Evolutionary conservation across 345 rosid species (phyloP).

Genomic region (Euphorbia pulcherrima): DNA sequence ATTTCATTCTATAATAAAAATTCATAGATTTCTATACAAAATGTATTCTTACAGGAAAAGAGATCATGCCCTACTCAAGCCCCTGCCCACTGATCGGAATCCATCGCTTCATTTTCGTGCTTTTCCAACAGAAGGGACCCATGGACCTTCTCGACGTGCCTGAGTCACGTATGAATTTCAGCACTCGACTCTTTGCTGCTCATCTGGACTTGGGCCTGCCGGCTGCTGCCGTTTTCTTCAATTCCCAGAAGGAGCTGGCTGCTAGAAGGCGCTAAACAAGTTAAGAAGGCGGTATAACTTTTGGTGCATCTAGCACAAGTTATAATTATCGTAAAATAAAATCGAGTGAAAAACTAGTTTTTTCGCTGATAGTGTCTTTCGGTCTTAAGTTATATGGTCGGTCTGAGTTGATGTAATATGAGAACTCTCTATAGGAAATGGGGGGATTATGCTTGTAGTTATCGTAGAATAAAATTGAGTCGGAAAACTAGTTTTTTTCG

Average conservation of each 20-base stretch:
- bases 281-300: background rate
- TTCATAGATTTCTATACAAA: no score
- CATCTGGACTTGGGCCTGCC: constrained; percentile 66
- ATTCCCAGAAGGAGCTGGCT: constrained; percentile 82
- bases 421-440: no score
- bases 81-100: constrained; percentile 87
- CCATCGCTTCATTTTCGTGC: constrained; percentile 72
- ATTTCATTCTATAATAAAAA: no score
- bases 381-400: no score
- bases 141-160: constrained; percentile 58
- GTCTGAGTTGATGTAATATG: no score
- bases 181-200: constrained; percentile 60
- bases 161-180: constrained; percentile 58
- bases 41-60: constrained; percentile 50
- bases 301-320: background rate
- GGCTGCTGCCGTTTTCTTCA: constrained; percentile 75
- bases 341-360: no score
- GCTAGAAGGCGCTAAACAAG: constrained; percentile 44
- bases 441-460: no score
- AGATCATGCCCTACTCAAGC: constrained; percentile 55
- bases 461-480: no score
- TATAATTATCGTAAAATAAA: background rate
- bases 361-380: background rate
- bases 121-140: constrained; percentile 59
- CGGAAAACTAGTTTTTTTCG: background rate